phyloP scores from a whole-genome alignment of 2,329 filamentous ascomycete genomes.

The Diaporthe velutina region DNA sequence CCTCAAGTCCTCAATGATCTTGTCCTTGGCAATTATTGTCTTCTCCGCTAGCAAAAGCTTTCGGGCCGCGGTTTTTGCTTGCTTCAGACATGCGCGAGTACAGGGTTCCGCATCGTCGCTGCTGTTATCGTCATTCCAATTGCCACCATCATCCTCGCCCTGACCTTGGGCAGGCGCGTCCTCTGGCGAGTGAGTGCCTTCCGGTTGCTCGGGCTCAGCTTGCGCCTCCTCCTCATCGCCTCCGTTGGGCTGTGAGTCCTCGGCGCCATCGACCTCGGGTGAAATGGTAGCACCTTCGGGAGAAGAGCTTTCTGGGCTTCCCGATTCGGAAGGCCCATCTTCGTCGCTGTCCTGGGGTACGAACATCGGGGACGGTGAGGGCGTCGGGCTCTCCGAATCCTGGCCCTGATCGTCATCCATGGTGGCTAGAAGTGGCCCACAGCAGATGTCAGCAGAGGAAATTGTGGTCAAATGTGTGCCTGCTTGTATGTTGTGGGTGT shows the following conservation, averaged over 20 bases:
- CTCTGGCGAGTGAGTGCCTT: not conserved
- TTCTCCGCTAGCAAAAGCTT: not conserved
- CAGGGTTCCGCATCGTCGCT: not conserved
- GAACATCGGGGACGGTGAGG: too few relatives aligned
- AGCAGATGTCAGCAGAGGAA: not conserved
- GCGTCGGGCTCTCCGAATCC: not conserved
- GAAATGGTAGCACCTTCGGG: not conserved
- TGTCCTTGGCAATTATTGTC: not conserved
- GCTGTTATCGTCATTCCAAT: not conserved
- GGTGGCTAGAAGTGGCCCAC: not conserved
- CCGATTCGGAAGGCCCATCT: not conserved
- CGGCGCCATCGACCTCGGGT: not conserved
- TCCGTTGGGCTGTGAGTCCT: not conserved
- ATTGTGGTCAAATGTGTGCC: not conserved
- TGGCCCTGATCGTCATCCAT: constrained; percentile 4
- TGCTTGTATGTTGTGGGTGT: not conserved
- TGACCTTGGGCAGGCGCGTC: not conserved
- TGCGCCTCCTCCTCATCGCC: not conserved
- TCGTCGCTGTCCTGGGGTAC: not conserved
- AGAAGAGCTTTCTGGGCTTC: not conserved
- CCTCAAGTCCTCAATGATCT: not conserved
- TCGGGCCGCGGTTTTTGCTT: not conserved
- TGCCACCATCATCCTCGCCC: not conserved
- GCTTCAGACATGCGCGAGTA: not conserved
- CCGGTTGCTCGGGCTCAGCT: not conserved